A percentile compares a stretch with the other conserved stretches of the same genome.
phyloP scores from a whole-genome alignment of 352 stramenopile genomes.

The Globisporangium alternatum region DNA sequence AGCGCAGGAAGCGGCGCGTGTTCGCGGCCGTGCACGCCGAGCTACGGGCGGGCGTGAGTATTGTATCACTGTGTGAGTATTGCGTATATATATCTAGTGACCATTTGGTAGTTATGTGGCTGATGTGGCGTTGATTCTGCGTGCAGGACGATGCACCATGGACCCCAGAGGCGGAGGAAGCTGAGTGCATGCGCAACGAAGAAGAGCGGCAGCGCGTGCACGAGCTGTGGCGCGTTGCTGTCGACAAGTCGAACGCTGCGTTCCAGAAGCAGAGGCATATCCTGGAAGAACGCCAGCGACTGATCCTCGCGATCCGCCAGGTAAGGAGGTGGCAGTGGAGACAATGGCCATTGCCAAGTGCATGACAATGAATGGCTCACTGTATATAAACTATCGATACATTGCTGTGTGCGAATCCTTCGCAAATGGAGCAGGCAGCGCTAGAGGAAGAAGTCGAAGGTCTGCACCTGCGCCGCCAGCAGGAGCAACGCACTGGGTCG shows the following conservation, averaged over 20 bases:
- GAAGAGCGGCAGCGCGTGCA: constrained; percentile 55
- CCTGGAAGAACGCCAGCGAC: constrained; percentile 40
- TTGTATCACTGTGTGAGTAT: neutral
- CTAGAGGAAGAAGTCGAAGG: too few species aligned
- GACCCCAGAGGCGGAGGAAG: constrained; percentile 45
- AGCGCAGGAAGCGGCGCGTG: constrained; percentile 66
- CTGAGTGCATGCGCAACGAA: constrained; percentile 54
- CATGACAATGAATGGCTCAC: too few species aligned
- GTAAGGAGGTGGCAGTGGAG: constrained; percentile 15
- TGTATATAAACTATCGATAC: too few species aligned
- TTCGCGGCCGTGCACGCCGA: constrained; percentile 56
- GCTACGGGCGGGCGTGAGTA: constrained; percentile 37
- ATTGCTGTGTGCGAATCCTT: neutral
- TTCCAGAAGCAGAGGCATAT: constrained; percentile 54
- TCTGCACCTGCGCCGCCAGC: too few species aligned
- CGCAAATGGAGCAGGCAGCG: too few species aligned
- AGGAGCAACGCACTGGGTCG: too few species aligned
- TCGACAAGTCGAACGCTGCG: constrained; percentile 26
- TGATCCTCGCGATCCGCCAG: constrained; percentile 60
- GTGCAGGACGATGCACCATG: constrained; percentile 34
- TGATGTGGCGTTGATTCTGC: neutral
- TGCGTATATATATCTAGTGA: neutral
- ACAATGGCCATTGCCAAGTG: too few species aligned
- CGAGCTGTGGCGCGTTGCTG: constrained; percentile 46
- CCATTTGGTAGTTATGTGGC: neutral